These are phyloP conservation scores for Glycyrrhiza uralensis DNA, from an alignment of 306 rosid species.

Conservation along the genomic window DNA sequence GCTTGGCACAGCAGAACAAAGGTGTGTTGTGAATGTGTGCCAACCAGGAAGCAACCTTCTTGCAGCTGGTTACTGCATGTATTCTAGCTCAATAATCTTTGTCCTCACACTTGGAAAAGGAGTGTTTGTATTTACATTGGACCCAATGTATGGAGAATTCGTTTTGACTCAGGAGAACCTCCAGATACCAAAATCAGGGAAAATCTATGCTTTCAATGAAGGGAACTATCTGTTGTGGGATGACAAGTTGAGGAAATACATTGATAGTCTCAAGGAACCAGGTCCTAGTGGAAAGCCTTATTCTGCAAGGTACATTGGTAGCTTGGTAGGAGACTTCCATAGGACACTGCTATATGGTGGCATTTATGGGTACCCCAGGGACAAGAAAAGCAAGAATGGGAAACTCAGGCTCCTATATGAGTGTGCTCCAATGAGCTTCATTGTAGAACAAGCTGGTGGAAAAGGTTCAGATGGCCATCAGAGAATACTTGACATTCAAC, in stretches of 20 bases:
- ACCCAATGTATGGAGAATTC: conserved; percentile 90
- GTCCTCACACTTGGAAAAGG: conserved; percentile 86
- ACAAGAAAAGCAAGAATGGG: conserved; percentile 95
- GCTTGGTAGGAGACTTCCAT: conserved; percentile 94
- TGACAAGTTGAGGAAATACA: conserved; percentile 86
- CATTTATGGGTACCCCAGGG: conserved; percentile 93
- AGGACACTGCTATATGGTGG: conserved; percentile 91
- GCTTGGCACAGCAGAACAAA: conserved; percentile 62
- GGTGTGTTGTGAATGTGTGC: conserved; percentile 84
- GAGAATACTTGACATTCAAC: conserved; percentile 87
- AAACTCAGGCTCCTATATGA: conserved; percentile 91
- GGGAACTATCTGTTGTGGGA: conserved; percentile 97
- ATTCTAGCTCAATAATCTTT: conserved; percentile 89
- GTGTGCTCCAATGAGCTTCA: conserved; percentile 98
- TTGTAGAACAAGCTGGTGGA: conserved; percentile 98
- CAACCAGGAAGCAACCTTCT: conserved; percentile 97
- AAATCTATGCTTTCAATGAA: conserved; percentile 90
- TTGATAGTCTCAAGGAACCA: conserved; percentile 86
- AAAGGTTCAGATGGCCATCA: conserved; percentile 89
- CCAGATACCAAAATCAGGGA: conserved; percentile 82
- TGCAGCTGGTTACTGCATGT: conserved; percentile 99
- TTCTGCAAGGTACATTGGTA: conserved; percentile 91
- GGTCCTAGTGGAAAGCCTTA: conserved; percentile 94
- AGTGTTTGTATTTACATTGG: conserved; percentile 75
- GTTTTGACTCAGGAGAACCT: conserved; percentile 80